Evolutionary conservation across 495 filamentous ascomycete species (phyloP).

Genomic region (Neurospora hispaniola): DNA sequence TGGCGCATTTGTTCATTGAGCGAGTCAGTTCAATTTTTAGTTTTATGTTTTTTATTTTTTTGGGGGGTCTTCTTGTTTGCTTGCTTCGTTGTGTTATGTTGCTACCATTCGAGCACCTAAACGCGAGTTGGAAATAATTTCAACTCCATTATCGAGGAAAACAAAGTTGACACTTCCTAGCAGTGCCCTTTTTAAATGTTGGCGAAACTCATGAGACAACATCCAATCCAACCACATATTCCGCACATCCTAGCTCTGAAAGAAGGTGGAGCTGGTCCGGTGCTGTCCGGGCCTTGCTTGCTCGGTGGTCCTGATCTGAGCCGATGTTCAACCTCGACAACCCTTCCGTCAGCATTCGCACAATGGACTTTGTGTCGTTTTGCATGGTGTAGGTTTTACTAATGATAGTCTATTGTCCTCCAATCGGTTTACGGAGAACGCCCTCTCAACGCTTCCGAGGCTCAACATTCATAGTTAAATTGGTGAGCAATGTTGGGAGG

Average conservation of each 20-base stretch:
- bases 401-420: neutral
- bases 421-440: neutral
- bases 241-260: neutral
- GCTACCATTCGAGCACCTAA: neutral
- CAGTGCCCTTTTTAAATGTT: neutral
- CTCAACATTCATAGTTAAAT: neutral
- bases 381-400: neutral
- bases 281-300: neutral
- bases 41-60: neutral
- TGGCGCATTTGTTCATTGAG: slow-evolving; percentile 22
- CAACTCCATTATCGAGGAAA: neutral
- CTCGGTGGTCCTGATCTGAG: neutral
- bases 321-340: neutral
- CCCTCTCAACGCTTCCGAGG: neutral
- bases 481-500: neutral
- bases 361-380: neutral
- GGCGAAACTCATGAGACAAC: neutral
- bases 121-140: neutral
- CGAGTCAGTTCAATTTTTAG: neutral
- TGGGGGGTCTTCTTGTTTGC: neutral
- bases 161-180: neutral
- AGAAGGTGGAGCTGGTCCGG: neutral
- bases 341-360: neutral
- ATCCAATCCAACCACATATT: neutral
- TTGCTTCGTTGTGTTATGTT: neutral